Conservation (phyloP, 768 basidiomycete species). For the Asterophora lycoperdoides region DNA sequence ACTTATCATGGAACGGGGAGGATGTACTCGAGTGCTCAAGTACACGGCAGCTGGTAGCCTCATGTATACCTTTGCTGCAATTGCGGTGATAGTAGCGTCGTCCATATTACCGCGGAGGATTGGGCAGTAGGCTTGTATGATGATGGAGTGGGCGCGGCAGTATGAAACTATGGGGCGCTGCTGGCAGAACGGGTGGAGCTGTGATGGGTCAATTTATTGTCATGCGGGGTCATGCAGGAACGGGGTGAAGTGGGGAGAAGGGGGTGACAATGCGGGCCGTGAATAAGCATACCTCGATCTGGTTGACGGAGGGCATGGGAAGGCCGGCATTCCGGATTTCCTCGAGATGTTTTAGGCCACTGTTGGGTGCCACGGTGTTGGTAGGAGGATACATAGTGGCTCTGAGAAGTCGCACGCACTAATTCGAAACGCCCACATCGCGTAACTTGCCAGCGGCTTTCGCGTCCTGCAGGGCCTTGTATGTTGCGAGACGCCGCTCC, state of each 20-base stretch:
- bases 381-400: not conserved
- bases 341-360: constrained; percentile 67
- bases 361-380: constrained; percentile 21
- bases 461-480: constrained; percentile 64
- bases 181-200: constrained; percentile 83
- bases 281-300: constrained; percentile 53
- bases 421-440: constrained; percentile 81
- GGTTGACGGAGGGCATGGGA: constrained; percentile 70
- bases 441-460: constrained; percentile 61
- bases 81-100: constrained; percentile 45
- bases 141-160: constrained; percentile 55
- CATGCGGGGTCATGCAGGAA: no score
- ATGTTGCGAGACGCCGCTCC: constrained; percentile 63
- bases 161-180: constrained; percentile 76
- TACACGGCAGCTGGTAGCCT: no score
- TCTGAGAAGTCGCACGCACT: constrained; percentile 45
- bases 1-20: not conserved
- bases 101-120: constrained; percentile 60
- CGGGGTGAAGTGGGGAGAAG: no score
- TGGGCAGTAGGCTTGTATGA: constrained; percentile 75
- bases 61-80: constrained; percentile 57
- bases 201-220: constrained; percentile 1
- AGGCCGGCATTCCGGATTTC: constrained; percentile 64
- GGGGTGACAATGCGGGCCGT: no score
- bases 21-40: constrained; percentile 12